phyloP scores from a whole-genome alignment of 768 basidiomycete species.

The Tulasnella sp. region DNA sequence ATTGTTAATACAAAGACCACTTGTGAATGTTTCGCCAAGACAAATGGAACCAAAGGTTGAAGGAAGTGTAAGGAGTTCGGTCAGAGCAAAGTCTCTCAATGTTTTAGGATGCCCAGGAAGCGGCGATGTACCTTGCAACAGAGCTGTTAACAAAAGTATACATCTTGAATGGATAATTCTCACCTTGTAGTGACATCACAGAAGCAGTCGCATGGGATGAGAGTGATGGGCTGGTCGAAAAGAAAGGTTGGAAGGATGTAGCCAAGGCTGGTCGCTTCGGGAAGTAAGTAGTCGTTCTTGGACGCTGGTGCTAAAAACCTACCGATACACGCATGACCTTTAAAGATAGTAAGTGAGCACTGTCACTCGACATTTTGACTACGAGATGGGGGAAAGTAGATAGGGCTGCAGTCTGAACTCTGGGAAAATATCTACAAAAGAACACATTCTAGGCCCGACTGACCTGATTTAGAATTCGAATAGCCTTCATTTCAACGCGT shows the following conservation, averaged over 20 bases:
- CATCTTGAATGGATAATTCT: not conserved
- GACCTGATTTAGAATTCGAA: too few species aligned
- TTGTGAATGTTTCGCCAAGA: slow-evolving; percentile 78
- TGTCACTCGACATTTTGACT: too few species aligned
- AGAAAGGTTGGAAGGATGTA: slow-evolving; percentile 74
- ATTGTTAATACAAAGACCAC: slow-evolving; percentile 72
- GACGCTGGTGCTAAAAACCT: slow-evolving; percentile 23
- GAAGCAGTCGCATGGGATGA: slow-evolving; percentile 71
- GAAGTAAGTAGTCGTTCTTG: not conserved
- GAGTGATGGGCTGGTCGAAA: slow-evolving; percentile 68
- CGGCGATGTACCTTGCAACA: slow-evolving; percentile 31
- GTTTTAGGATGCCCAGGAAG: slow-evolving; percentile 71
- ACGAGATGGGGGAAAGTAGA: too few species aligned
- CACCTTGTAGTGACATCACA: slow-evolving; percentile 60
- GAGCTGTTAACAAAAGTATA: not conserved
- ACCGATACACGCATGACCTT: slow-evolving; percentile 86
- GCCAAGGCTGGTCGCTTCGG: slow-evolving; percentile 57
- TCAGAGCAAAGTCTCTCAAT: slow-evolving; percentile 63
- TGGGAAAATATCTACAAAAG: too few species aligned
- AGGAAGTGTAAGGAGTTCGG: slow-evolving; percentile 69
- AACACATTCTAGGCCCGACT: too few species aligned
- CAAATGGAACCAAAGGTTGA: slow-evolving; percentile 76
- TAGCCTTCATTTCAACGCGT: too few species aligned
- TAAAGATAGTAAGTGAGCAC: slow-evolving; percentile 49
- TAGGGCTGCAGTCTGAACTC: too few species aligned